These are phyloP conservation scores for Micractinium sp. DNA, from an alignment of 139 green algal species.

Conservation along the genomic window DNA sequence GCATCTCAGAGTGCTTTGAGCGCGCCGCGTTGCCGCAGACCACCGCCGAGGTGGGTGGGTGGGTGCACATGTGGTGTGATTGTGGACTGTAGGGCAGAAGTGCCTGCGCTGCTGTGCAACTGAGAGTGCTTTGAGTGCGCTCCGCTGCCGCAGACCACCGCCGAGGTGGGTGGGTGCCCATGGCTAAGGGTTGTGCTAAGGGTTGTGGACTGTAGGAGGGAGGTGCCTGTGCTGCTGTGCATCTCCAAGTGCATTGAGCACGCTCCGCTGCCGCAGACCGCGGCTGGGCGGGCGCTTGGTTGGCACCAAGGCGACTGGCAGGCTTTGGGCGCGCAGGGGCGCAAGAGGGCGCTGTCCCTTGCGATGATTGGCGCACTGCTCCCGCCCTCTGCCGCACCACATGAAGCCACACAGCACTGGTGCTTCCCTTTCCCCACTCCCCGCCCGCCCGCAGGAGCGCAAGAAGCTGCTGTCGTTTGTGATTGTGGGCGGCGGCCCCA, in stretches of 20 bases:
- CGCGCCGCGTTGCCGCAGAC: slow-evolving; percentile 79
- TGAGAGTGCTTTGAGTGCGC: slow-evolving; percentile 91
- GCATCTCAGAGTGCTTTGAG: slow-evolving; percentile 91
- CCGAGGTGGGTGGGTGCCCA: slow-evolving; percentile 36
- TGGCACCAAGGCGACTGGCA: no score
- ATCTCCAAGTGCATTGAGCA: slow-evolving; percentile 84
- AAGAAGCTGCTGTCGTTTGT: slow-evolving; percentile 89
- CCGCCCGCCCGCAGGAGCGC: slow-evolving; percentile 63
- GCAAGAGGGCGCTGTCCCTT: no score
- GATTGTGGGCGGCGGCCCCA: slow-evolving; percentile 89
- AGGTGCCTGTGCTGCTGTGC: not conserved
- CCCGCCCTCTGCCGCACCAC: not conserved
- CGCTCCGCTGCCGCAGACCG: slow-evolving; percentile 71
- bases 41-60: slow-evolving; percentile 31
- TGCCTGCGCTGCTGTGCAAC: not conserved
- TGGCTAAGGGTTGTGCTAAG: not conserved
- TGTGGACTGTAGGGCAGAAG: not conserved
- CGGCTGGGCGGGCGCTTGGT: no score
- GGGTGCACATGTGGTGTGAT: not conserved
- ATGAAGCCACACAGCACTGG: not conserved
- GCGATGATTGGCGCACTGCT: no score
- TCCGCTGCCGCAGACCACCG: slow-evolving; percentile 66
- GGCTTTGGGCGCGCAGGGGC: no score
- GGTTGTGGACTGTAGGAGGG: not conserved
- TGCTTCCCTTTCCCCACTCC: no score